phyloP scores from a whole-genome alignment of 2,329 filamentous ascomycete species.

The Dactylellina sp. region DNA sequence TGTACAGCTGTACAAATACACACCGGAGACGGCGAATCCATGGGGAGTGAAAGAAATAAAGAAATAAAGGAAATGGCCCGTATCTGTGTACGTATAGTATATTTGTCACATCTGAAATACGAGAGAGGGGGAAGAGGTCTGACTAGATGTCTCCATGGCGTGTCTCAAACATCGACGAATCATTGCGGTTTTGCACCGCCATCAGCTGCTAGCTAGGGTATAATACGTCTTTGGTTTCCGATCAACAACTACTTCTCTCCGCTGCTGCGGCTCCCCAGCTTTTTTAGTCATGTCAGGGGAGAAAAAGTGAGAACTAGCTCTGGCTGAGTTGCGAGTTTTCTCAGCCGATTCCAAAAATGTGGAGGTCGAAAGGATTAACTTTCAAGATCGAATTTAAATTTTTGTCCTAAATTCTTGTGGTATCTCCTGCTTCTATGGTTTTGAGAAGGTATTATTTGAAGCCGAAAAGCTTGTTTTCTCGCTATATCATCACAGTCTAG shows the following conservation, averaged over 20 bases:
- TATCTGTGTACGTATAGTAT: slow-evolving; percentile 2
- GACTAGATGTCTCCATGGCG: background rate
- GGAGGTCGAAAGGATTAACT: too few species aligned
- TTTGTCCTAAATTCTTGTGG: too few species aligned
- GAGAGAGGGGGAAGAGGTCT: too few species aligned
- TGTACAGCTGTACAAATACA: too few species aligned
- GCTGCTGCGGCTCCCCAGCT: background rate
- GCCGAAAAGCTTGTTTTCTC: background rate
- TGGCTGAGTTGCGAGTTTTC: too few species aligned
- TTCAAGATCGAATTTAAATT: too few species aligned
- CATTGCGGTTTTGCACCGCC: slow-evolving; percentile 26
- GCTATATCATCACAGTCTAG: background rate
- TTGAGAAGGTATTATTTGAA: slow-evolving; percentile 5
- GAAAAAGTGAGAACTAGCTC: background rate
- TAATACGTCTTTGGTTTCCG: slow-evolving; percentile 11
- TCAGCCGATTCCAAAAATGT: too few species aligned
- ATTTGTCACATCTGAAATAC: slow-evolving; percentile 16
- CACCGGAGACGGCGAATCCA: too few species aligned
- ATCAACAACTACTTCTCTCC: slow-evolving; percentile 4
- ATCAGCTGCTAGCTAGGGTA: background rate
- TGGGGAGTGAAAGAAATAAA: too few species aligned
- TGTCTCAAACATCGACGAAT: slow-evolving; percentile 6
- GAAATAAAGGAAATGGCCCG: too few species aligned
- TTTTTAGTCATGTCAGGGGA: background rate
- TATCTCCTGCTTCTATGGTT: too few species aligned